Evolutionary conservation across 1,284 basidiomycete genomes (phyloP).

Genomic region (Pterula multifida): DNA sequence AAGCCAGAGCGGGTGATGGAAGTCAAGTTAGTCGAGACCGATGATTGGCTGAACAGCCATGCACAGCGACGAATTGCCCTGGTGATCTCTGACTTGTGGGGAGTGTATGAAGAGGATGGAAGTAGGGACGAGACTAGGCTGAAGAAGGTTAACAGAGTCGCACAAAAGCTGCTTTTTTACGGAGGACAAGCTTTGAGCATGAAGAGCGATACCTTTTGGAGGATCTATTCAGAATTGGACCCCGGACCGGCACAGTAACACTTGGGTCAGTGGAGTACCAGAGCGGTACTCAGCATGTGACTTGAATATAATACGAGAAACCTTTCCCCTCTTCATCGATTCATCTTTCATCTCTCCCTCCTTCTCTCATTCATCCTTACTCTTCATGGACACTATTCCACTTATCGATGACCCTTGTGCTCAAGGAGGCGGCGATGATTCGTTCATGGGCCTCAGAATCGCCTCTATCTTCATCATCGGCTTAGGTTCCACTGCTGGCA

Average conservation of each 20-base stretch:
- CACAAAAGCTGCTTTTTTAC: conserved; percentile 47
- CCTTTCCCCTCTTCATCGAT: conserved; percentile 10
- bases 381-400: background rate
- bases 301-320: background rate
- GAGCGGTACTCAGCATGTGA: background rate
- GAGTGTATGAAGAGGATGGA: conserved; percentile 20
- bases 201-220: conserved; percentile 20
- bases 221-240: background rate
- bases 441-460: conserved; percentile 45
- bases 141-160: conserved; percentile 26
- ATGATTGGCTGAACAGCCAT: conserved; percentile 16
- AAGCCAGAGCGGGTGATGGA: conserved; percentile 32
- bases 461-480: conserved; percentile 87
- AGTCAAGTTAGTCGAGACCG: conserved; percentile 9
- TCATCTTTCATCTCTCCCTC: conserved; percentile 29
- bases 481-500: conserved; percentile 52
- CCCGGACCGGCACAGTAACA: background rate
- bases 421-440: conserved; percentile 23
- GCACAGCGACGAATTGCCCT: conserved; percentile 28
- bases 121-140: background rate
- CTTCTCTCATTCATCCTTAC: background rate
- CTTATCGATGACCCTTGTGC: conserved; percentile 14
- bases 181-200: conserved; percentile 35
- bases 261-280: background rate
- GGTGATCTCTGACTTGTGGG: conserved; percentile 40